Conservation (phyloP, 306 rosid genomes). For the Amphicarpaea edgeworthii region DNA sequence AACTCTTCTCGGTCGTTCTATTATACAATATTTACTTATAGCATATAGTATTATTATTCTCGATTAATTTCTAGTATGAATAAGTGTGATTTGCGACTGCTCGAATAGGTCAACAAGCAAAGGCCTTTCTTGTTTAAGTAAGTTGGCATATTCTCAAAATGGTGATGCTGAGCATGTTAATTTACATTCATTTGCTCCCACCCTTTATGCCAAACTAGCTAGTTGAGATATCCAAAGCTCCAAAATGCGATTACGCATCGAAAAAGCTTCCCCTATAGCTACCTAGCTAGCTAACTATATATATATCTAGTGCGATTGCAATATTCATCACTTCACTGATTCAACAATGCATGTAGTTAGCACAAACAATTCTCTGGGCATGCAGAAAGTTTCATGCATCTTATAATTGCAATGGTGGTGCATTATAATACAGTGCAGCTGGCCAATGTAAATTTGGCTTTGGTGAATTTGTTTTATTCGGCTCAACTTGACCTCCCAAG, state of each 20-base stretch:
- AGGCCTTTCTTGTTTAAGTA: conserved; percentile 42
- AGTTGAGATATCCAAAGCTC: conserved; percentile 41
- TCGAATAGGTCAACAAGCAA: conserved; percentile 47
- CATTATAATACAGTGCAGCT: conserved; percentile 41
- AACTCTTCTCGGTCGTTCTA: not conserved
- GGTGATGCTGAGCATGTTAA: conserved; percentile 1
- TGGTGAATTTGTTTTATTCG: conserved; percentile 19
- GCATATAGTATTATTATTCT: too few relatives aligned
- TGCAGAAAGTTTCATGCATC: conserved; percentile 28
- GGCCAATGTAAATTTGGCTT: conserved; percentile 34
- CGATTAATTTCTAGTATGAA: not conserved
- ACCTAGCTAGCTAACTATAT: conserved; percentile 33
- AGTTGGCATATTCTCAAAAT: conserved; percentile 50
- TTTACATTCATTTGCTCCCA: conserved; percentile 51
- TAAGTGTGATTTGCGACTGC: conserved; percentile 5
- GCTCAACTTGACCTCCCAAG: conserved; percentile 31
- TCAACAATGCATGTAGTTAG: not conserved
- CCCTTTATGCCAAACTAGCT: conserved; percentile 42
- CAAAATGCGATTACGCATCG: conserved; percentile 75
- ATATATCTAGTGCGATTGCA: conserved; percentile 56
- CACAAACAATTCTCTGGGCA: not conserved
- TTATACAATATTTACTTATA: too few relatives aligned
- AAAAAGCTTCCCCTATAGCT: conserved; percentile 44
- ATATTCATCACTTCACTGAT: conserved; percentile 36
- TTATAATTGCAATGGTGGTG: conserved; percentile 45